phyloP scores from a whole-genome alignment of 164 flowering plant genomes.

The Stephania yunnanensis region DNA sequence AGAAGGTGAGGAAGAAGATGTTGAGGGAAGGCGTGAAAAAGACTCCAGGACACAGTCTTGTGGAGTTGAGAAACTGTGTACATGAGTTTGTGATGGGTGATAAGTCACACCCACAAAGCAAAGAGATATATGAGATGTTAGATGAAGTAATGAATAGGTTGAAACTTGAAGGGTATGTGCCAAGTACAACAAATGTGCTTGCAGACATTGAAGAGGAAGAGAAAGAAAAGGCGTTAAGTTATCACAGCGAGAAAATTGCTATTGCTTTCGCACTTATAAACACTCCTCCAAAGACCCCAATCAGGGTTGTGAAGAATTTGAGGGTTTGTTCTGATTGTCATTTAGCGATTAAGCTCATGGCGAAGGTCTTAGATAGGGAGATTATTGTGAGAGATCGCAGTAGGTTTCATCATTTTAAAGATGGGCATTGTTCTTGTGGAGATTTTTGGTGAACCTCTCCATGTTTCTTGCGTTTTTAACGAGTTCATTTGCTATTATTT shows the following conservation, averaged over 20 bases:
- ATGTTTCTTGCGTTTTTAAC: neutral
- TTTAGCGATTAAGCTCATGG: conserved; percentile 27
- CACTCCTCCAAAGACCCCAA: conserved; percentile 19
- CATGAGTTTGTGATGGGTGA: conserved; percentile 37
- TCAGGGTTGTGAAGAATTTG: conserved; percentile 30
- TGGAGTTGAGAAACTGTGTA: conserved; percentile 25
- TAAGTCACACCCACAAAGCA: conserved; percentile 24
- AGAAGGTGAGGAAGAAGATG: conserved; percentile 24
- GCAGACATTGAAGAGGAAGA: conserved; percentile 36
- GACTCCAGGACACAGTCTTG: conserved; percentile 30
- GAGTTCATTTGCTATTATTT: too few relatives aligned
- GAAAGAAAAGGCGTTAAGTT: conserved; percentile 27
- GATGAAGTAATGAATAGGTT: conserved; percentile 26
- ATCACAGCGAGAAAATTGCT: conserved; percentile 37
- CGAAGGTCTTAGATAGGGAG: conserved; percentile 25
- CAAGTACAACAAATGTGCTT: conserved; percentile 25
- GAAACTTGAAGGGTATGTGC: conserved; percentile 27
- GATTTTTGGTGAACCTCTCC: conserved; percentile 29
- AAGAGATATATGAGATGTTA: conserved; percentile 26
- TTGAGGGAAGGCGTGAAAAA: conserved; percentile 27
- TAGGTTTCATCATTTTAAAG: conserved; percentile 32
- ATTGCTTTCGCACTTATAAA: conserved; percentile 29
- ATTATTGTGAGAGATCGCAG: conserved; percentile 32
- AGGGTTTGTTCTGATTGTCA: conserved; percentile 35
- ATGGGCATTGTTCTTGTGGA: conserved; percentile 32